Evolutionary conservation across 345 rosid genomes (phyloP), one percentile per base, ranked within the genome.

Genomic region (Brassica incana): DNA sequence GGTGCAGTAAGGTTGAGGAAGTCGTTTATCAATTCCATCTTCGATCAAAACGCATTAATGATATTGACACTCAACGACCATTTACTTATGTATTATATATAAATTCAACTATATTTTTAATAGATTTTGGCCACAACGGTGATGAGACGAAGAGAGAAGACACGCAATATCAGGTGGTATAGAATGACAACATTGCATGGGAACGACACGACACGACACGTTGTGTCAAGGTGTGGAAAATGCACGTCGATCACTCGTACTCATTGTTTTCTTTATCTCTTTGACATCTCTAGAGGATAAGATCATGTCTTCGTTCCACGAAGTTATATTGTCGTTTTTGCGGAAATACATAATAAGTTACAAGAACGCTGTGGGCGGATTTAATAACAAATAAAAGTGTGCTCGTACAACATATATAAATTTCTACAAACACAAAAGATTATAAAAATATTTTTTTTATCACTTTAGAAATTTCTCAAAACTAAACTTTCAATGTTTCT

Each of bases 1-100:
- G 90, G 91, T 0, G 83, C 86, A 7, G 81, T 86, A 1, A 88
- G 54, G 45, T 90, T 85, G 5, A 90, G 84, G 65, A 86, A 83
- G n/a, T 50, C 82, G 80, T 85, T 77, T 43, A 87, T 82, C 6
- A 82, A 50, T 58, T 86, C 90, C 89, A 86, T 84, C 52, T 16
- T 50, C 6, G 14, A 62, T 70, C 71, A 79, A 74, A 40, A 60
- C 33, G 33, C 36, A 68, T 15, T 5, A 14, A 14, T 36, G 58
- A 43, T 59, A n/a, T 65, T 40, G 7, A 27, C 36, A 56, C 32
- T 65, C 23, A 1, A 15, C 18, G 8, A 15, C 30, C 14, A 23
- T 29, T 40, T 27, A 5, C 32, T 54, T 58, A 2, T 14, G 61
- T n/a, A 8, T 33, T 65, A 16, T 66, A 16, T 71, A 58, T 72